A percentile compares a stretch with the other conserved stretches of the same genome.
Evolutionary conservation across 83 land plant species (phyloP).

Genomic region (Diphasiastrum complanatum): DNA sequence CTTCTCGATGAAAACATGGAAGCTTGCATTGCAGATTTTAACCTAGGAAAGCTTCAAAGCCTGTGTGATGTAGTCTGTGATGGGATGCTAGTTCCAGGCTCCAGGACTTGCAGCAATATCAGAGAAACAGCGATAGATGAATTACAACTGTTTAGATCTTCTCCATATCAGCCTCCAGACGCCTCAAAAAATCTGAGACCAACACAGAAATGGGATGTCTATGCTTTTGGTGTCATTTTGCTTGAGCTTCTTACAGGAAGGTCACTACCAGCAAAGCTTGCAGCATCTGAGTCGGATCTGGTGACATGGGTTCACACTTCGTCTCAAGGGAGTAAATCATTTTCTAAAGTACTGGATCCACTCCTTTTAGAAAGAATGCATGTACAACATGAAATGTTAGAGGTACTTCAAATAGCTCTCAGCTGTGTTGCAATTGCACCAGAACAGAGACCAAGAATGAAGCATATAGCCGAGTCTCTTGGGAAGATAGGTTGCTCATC

Average conservation of each 20-base stretch:
- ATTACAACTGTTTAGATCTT: too few species aligned
- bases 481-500: too few species aligned
- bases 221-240: constrained; percentile 76
- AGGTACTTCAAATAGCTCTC: constrained; percentile 59
- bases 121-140: constrained; percentile 7
- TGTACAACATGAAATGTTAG: constrained; percentile 52
- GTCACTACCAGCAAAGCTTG: constrained; percentile 45
- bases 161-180: constrained; percentile 77
- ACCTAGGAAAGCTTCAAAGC: constrained; percentile 60
- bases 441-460: too few species aligned
- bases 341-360: constrained; percentile 66
- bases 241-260: constrained; percentile 83
- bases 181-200: constrained; percentile 46
- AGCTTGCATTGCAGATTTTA: constrained; percentile 70
- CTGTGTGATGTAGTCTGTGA: constrained; percentile 48
- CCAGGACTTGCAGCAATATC: constrained; percentile 45
- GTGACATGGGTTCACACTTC: constrained; percentile 60
- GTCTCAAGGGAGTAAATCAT: constrained; percentile 60
- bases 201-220: constrained; percentile 88
- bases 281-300: constrained; percentile 49
- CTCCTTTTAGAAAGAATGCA: constrained; percentile 38
- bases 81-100: constrained; percentile 28
- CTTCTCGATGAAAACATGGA: constrained; percentile 65
- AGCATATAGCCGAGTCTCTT: too few species aligned
- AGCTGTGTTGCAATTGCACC: too few species aligned